These are phyloP conservation scores for Liriodendron chinense DNA, from an alignment of 164 flowering plant species.

Conservation along the genomic window DNA sequence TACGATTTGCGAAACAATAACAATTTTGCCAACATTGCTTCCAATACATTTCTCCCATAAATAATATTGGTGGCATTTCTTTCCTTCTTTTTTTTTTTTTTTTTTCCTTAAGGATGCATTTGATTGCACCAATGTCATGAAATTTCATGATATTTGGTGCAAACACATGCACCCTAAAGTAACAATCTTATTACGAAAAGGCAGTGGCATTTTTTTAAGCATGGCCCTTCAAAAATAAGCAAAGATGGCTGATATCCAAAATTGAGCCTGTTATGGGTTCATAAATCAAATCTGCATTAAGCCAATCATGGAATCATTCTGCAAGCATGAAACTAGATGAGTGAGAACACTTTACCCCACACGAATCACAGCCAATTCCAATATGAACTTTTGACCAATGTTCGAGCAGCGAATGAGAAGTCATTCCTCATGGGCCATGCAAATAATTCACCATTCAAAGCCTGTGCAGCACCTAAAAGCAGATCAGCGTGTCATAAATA, in stretches of 20 bases:
- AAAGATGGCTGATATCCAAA: neutral
- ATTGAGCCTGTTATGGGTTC: neutral
- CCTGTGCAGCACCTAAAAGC: conserved; percentile 36
- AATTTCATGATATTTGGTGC: too few species aligned
- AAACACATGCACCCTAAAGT: too few species aligned
- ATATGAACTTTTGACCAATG: conserved; percentile 36
- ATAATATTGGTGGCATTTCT: too few species aligned
- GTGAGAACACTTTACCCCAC: conserved; percentile 61
- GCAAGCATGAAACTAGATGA: neutral
- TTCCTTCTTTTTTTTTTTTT: too few species aligned
- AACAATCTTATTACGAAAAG: too few species aligned
- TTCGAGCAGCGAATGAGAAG: conserved; percentile 22
- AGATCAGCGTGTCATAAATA: neutral
- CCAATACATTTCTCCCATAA: too few species aligned
- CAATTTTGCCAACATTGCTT: too few species aligned
- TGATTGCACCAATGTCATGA: too few species aligned
- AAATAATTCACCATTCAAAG: conserved; percentile 11
- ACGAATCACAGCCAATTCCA: conserved; percentile 75
- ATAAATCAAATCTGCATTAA: neutral
- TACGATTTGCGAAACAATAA: too few species aligned
- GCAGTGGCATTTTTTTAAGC: too few species aligned
- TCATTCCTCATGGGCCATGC: conserved; percentile 15
- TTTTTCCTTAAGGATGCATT: too few species aligned
- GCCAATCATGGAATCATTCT: neutral
- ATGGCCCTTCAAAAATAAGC: neutral